Evolutionary conservation across 1,284 basidiomycete species (phyloP).

Genomic region (Laetiporus sulphureus): DNA sequence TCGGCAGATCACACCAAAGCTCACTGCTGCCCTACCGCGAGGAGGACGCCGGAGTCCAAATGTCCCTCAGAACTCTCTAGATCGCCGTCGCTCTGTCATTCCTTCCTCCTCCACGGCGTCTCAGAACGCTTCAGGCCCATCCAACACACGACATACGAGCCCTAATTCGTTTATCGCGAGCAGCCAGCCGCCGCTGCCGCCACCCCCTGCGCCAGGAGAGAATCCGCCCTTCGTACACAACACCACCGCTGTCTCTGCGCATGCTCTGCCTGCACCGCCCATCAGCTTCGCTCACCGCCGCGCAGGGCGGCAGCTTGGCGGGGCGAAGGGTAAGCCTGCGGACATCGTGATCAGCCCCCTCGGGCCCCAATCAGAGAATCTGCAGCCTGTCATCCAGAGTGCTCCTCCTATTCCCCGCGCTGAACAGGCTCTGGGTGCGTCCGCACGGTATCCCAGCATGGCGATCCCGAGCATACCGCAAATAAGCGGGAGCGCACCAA

Average conservation of each 20-base stretch:
- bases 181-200: slow-evolving; percentile 11
- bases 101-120: slow-evolving; percentile 16
- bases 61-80: slow-evolving; percentile 15
- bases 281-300: slow-evolving; percentile 71
- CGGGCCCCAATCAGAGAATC: slow-evolving; percentile 46
- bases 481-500: slow-evolving; percentile 38
- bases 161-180: slow-evolving; percentile 5
- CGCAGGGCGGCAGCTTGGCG: slow-evolving; percentile 47
- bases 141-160: slow-evolving; percentile 6
- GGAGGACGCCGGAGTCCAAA: slow-evolving; percentile 32
- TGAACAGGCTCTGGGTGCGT: slow-evolving; percentile 24
- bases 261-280: slow-evolving; percentile 52
- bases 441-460: slow-evolving; percentile 44
- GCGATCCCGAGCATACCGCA: slow-evolving; percentile 59
- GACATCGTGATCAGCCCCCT: slow-evolving; percentile 71
- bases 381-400: slow-evolving; percentile 61
- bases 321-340: slow-evolving; percentile 62
- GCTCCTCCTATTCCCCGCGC: slow-evolving; percentile 60
- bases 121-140: slow-evolving; percentile 15
- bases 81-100: slow-evolving; percentile 19
- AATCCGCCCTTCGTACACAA: slow-evolving; percentile 6
- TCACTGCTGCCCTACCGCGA: slow-evolving; percentile 8
- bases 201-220: slow-evolving; percentile 25
- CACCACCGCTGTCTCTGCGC: slow-evolving; percentile 1
- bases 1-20: slow-evolving; percentile 13